Percentiles rank a stretch among this genome's conserved stretches.
Evolutionary conservation across 2,329 filamentous ascomycete genomes (phyloP).

Genomic region (Pochonia chlamydosporia): DNA sequence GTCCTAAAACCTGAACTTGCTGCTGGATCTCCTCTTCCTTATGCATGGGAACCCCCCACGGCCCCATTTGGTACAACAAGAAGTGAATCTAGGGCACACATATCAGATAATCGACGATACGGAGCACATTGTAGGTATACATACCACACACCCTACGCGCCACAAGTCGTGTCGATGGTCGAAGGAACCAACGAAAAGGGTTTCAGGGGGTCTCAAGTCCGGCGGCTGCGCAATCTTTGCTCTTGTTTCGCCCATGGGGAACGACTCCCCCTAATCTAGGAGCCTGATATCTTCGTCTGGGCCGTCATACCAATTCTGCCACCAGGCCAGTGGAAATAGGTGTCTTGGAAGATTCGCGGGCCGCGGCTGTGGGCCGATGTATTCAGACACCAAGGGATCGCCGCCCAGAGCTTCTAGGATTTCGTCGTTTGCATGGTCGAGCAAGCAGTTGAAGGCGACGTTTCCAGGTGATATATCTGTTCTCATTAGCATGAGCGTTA

Average conservation of each 20-base stretch:
- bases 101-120: not conserved
- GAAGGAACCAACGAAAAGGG: constrained; percentile 3
- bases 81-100: not conserved
- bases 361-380: not conserved
- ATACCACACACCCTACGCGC: constrained; percentile 9
- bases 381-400: not conserved
- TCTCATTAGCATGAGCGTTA: no score
- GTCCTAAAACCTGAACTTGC: not conserved
- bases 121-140: not conserved
- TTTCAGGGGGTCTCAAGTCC: constrained; percentile 6
- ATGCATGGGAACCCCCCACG: not conserved
- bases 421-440: not conserved
- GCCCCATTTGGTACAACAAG: not conserved
- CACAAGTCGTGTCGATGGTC: constrained; percentile 9
- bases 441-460: constrained; percentile 6
- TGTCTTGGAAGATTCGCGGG: not conserved
- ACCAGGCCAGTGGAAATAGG: not conserved
- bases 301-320: not conserved
- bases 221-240: not conserved
- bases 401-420: not conserved
- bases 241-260: not conserved
- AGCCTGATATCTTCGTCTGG: constrained; percentile 6
- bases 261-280: constrained; percentile 10
- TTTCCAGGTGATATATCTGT: constrained; percentile 9
- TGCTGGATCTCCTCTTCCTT: not conserved